These are phyloP conservation scores for Salix caprea DNA, from an alignment of 345 rosid species.

Conservation along the genomic window DNA sequence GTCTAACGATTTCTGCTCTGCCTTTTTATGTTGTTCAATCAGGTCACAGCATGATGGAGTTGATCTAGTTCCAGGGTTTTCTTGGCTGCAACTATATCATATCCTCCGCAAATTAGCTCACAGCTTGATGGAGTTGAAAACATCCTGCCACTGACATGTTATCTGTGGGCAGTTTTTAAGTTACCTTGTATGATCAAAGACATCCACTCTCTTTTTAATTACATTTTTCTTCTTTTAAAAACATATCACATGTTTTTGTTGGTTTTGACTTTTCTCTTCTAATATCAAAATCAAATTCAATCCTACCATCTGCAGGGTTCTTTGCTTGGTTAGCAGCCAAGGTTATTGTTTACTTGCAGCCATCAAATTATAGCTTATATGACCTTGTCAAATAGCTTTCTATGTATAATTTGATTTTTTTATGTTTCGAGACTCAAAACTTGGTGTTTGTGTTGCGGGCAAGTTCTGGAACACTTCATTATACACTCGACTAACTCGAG, in stretches of 20 bases:
- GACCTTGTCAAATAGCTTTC: not conserved
- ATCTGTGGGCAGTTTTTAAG: too few species aligned
- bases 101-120: too few species aligned
- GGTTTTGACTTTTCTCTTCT: not conserved
- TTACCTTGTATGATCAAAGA: too few species aligned
- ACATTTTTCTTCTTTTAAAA: too few species aligned
- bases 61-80: not conserved
- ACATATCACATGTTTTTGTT: not conserved
- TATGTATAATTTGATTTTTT: too few species aligned
- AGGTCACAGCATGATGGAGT: not conserved
- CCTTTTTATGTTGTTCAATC: not conserved
- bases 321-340: not conserved
- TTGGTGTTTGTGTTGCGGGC: not conserved
- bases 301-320: not conserved
- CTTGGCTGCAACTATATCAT: too few species aligned
- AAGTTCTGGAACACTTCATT: not conserved
- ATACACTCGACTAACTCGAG: not conserved
- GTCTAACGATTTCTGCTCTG: not conserved
- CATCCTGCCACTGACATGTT: too few species aligned
- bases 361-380: not conserved
- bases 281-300: not conserved
- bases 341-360: not conserved
- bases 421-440: not conserved
- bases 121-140: too few species aligned
- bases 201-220: not conserved